Evolutionary conservation across 192 early-diverging fungal genomes (phyloP).

Genomic region (Geranomyces variabilis): DNA sequence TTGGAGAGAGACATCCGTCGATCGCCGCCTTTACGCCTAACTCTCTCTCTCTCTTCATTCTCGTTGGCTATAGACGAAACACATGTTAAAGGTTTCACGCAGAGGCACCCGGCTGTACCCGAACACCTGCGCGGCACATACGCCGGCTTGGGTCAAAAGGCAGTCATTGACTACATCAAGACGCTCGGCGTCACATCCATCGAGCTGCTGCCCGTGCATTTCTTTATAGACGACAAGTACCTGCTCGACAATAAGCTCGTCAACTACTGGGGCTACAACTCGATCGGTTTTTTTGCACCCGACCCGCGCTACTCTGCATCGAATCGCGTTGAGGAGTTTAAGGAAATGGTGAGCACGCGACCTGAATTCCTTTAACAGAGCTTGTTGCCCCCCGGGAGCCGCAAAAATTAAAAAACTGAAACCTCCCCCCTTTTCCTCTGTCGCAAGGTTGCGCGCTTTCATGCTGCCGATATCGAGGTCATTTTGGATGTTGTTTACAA

Average conservation of each 20-base stretch:
- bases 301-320: constrained; percentile 33
- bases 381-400: too few species aligned
- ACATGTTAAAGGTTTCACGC: constrained; percentile 33
- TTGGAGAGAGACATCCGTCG: background rate
- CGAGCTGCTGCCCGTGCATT: constrained; percentile 33
- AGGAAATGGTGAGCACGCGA: constrained; percentile 26
- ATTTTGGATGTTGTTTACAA: constrained; percentile 37
- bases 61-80: constrained; percentile 21
- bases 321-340: constrained; percentile 31
- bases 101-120: constrained; percentile 31
- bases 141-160: constrained; percentile 23
- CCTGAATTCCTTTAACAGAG: too few species aligned
- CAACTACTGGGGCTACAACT: constrained; percentile 39
- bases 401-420: too few species aligned
- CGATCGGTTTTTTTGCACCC: constrained; percentile 32
- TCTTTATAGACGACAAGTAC: constrained; percentile 38
- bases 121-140: constrained; percentile 32
- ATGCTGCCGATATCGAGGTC: constrained; percentile 30
- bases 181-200: constrained; percentile 32
- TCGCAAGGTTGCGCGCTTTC: constrained; percentile 30
- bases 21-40: background rate
- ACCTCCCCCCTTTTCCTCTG: background rate
- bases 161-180: constrained; percentile 34
- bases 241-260: constrained; percentile 31
- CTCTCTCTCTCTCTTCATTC: background rate